Evolutionary conservation across 768 basidiomycete genomes (phyloP).

Genomic region (Tricholoma furcatifolium): DNA sequence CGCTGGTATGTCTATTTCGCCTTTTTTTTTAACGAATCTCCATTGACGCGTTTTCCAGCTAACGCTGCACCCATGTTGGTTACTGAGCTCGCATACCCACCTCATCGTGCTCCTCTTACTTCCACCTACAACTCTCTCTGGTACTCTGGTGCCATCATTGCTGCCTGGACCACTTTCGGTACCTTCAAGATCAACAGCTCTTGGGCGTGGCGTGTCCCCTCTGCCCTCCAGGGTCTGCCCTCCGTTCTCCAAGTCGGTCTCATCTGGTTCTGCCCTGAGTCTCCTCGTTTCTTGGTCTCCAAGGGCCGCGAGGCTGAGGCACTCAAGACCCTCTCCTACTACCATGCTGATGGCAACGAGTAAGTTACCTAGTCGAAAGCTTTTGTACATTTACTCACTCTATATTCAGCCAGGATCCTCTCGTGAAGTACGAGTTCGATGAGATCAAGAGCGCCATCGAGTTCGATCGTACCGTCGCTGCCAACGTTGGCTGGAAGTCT

Average conservation of each 20-base stretch:
- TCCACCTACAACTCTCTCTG: slow-evolving; percentile 83
- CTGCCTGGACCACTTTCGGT: slow-evolving; percentile 86
- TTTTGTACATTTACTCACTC: background rate
- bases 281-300: slow-evolving; percentile 79
- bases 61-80: slow-evolving; percentile 83
- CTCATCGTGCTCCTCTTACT: slow-evolving; percentile 77
- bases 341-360: slow-evolving; percentile 78
- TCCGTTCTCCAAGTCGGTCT: slow-evolving; percentile 65
- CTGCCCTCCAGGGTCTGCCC: slow-evolving; percentile 67
- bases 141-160: slow-evolving; percentile 81
- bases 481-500: slow-evolving; percentile 67
- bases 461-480: slow-evolving; percentile 58
- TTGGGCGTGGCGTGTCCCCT: slow-evolving; percentile 86
- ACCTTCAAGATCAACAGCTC: slow-evolving; percentile 66
- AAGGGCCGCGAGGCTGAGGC: slow-evolving; percentile 75
- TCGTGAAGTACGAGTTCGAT: slow-evolving; percentile 72
- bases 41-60: slow-evolving; percentile 30
- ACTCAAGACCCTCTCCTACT: slow-evolving; percentile 69
- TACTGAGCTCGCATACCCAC: slow-evolving; percentile 83
- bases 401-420: slow-evolving; percentile 49
- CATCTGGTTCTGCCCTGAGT: slow-evolving; percentile 75
- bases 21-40: slow-evolving; percentile 9
- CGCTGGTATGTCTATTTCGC: slow-evolving; percentile 40
- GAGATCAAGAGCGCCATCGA: slow-evolving; percentile 81
- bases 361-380: slow-evolving; percentile 21